Base-by-base conservation (phyloP, 441 rosid genomes). In the Eutrema salsugineum region DNA sequence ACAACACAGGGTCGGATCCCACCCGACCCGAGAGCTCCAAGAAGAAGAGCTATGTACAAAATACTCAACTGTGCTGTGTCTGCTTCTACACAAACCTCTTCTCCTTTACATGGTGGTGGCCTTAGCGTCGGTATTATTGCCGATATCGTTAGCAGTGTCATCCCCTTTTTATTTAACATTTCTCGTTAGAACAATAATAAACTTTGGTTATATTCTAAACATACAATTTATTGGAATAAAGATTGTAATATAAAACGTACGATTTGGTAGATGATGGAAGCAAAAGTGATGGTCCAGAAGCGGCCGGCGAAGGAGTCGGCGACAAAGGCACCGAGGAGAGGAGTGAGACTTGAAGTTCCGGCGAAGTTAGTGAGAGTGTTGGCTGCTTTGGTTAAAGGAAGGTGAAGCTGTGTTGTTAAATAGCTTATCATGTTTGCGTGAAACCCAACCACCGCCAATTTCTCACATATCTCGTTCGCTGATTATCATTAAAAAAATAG, bases 1-100 rank as follows among this genome's bases (percentile, higher is more conserved):
- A 85, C 97, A 57, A 91, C 97, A 46, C 99, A 91, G 0, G 99
- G 97, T 63, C 99, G 88, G 85, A 94, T 94, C 54, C 99, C 99
- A 28, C 99, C 99, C 5, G 99, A 80, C 15, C 97, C 97, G n/a
- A 94, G 59, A 17, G 97, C 99, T 57, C 79, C 84, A 2, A 94
- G 86, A 4, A 90, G 79, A 24, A 94, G 88, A 36, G 88, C 86
- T 46, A 39, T 68, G 68, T 94, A 91, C 6, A 94, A 74, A 60
- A 91, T 66, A 27, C 86, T 87, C 42, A 88, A 33, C 47, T 94
- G 99, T 47, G 85, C 82, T 20, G 83, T 66, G 22, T 83, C 81
- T 4, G 99, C 99, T 80, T 83, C 79, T 71, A 78, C 73, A 79
- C 99, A 94, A 1, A 75, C 77, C 66, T 78, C 72, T 39, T 82